These are phyloP conservation scores for Xerophyta viscosa DNA, from an alignment of 106 monocot genomes.

Conservation along the genomic window DNA sequence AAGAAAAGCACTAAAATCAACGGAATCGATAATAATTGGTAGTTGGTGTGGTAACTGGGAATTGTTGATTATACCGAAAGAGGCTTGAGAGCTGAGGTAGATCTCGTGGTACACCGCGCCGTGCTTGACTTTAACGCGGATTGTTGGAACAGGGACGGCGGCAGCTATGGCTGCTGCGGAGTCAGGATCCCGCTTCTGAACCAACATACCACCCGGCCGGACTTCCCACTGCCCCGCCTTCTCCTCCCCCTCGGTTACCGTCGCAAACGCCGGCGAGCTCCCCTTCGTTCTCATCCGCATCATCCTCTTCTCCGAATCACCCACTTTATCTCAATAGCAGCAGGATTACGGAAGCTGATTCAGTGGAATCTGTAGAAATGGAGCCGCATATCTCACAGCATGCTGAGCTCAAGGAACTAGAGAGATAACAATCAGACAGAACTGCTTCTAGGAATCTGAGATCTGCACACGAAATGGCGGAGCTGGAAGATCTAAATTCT, in stretches of 20 bases:
- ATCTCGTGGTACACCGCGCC: conserved; percentile 67
- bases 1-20: neutral
- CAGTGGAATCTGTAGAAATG: no score
- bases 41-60: neutral
- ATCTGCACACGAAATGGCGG: no score
- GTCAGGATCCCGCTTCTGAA: conserved; percentile 63
- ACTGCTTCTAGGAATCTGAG: no score
- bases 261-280: neutral
- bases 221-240: conserved; percentile 65
- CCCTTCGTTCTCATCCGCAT: neutral
- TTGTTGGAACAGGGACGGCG: conserved; percentile 33
- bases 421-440: no score
- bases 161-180: conserved; percentile 10
- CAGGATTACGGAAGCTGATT: no score
- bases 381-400: no score
- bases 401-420: no score
- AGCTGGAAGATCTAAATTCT: no score
- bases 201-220: conserved; percentile 90
- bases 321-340: no score
- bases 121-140: conserved; percentile 78
- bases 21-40: neutral
- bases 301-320: neutral
- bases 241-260: conserved; percentile 1
- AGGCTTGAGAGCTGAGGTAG: conserved; percentile 61
- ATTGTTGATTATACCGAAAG: conserved; percentile 47